These are phyloP conservation scores for Oryza brachyantha DNA, from an alignment of 176 grass and related monocot genomes.

Conservation along the genomic window DNA sequence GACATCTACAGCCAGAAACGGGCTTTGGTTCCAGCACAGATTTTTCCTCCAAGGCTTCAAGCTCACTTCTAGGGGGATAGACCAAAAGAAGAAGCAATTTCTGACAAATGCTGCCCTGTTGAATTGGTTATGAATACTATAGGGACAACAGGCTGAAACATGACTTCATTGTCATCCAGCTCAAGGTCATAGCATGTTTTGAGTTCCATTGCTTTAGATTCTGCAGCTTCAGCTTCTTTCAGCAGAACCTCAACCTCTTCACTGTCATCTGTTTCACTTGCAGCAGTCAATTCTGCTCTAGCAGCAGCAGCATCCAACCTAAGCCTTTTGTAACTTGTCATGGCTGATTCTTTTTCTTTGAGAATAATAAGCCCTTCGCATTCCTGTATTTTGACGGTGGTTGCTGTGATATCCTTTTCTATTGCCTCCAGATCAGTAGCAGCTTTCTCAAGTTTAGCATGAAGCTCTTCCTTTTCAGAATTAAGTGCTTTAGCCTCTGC, in stretches of 20 bases:
- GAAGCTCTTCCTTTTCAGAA: constrained; percentile 83
- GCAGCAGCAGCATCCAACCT: constrained; percentile 63
- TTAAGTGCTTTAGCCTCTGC: constrained; percentile 78
- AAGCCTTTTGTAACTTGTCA: constrained; percentile 78
- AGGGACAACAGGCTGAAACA: constrained; percentile 45
- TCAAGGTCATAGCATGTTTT: constrained; percentile 64
- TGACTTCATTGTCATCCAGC: constrained; percentile 38
- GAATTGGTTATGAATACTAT: constrained; percentile 68
- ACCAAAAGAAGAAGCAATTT: constrained; percentile 58
- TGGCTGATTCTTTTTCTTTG: constrained; percentile 84
- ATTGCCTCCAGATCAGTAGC: constrained; percentile 56
- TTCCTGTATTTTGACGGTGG: constrained; percentile 65
- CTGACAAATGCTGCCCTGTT: constrained; percentile 56
- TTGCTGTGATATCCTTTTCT: constrained; percentile 68
- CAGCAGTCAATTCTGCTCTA: constrained; percentile 82
- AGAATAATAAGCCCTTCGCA: constrained; percentile 69
- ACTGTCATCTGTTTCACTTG: constrained; percentile 62
- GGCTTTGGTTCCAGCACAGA: background rate
- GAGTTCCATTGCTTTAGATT: constrained; percentile 76
- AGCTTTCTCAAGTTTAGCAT: constrained; percentile 61
- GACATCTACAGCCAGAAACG: background rate
- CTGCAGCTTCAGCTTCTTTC: constrained; percentile 73
- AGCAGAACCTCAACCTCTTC: constrained; percentile 67
- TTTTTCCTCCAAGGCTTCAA: background rate
- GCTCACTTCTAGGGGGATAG: constrained; percentile 37